These are phyloP conservation scores for Hanseniaspora vineae DNA, from an alignment of 805 yeast genomes.

Conservation along the genomic window DNA sequence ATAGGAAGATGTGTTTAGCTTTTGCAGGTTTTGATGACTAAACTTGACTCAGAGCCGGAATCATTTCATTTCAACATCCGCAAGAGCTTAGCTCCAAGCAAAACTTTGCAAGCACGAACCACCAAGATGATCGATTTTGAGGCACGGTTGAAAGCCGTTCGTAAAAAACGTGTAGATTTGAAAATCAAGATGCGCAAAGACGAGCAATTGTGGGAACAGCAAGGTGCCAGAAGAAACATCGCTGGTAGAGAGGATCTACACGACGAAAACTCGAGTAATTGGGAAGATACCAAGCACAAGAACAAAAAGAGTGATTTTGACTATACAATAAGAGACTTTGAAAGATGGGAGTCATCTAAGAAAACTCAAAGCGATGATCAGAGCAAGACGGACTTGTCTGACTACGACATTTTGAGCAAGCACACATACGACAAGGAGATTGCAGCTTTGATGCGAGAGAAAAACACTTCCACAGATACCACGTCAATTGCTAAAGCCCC, in stretches of 20 bases:
- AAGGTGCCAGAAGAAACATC: not conserved
- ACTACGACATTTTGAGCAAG: conserved; percentile 15
- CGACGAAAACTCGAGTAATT: not conserved
- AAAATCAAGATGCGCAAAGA: not conserved
- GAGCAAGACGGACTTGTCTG: conserved; percentile 2
- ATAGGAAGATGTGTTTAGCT: too few relatives aligned
- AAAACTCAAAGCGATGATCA: conserved; percentile 5
- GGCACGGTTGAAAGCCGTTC: not conserved
- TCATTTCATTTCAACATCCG: too few relatives aligned
- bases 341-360: conserved; percentile 11
- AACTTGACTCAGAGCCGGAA: too few relatives aligned
- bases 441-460: conserved; percentile 3
- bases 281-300: not conserved
- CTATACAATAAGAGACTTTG: conserved; percentile 16
- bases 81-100: too few relatives aligned
- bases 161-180: too few relatives aligned
- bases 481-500: conserved; percentile 5
- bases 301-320: not conserved
- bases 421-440: conserved; percentile 20
- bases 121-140: not conserved
- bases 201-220: not conserved
- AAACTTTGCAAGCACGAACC: too few relatives aligned
- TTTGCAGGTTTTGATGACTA: too few relatives aligned
- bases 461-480: not conserved
- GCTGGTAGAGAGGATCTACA: not conserved